phyloP scores from a whole-genome alignment of 2,329 filamentous ascomycete genomes.

The Ophiostoma perfectum region DNA sequence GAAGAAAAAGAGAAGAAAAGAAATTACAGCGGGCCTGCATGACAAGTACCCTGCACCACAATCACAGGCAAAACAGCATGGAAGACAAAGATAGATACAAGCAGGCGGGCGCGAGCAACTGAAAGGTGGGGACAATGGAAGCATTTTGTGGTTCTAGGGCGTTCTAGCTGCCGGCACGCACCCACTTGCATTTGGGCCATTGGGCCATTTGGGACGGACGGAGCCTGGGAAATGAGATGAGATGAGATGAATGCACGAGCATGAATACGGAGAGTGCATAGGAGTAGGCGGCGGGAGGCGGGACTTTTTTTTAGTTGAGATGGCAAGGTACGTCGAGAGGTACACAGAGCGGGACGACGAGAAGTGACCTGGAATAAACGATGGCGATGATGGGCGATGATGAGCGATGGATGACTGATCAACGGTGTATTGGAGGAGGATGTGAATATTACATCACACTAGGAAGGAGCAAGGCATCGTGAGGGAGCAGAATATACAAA shows the following conservation, averaged over 20 bases:
- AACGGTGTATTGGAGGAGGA: no score
- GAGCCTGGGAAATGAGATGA: conserved; percentile 8
- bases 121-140: not conserved
- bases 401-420: not conserved
- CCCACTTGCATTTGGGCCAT: not conserved
- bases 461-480: not conserved
- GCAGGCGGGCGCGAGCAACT: not conserved
- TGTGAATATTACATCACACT: no score
- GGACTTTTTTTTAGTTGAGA: not conserved
- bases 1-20: not conserved
- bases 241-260: not conserved
- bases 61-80: conserved; percentile 1
- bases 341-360: no score
- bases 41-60: not conserved
- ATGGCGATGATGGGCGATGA: no score
- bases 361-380: no score
- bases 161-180: conserved; percentile 13
- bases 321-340: no score
- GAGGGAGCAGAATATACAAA: not conserved
- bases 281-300: not conserved
- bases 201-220: not conserved
- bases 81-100: not conserved
- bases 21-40: conserved; percentile 10
- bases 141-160: conserved; percentile 10
- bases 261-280: not conserved